Evolutionary conservation across 441 rosid species (phyloP).

Genomic region (Mallotus repandus): DNA sequence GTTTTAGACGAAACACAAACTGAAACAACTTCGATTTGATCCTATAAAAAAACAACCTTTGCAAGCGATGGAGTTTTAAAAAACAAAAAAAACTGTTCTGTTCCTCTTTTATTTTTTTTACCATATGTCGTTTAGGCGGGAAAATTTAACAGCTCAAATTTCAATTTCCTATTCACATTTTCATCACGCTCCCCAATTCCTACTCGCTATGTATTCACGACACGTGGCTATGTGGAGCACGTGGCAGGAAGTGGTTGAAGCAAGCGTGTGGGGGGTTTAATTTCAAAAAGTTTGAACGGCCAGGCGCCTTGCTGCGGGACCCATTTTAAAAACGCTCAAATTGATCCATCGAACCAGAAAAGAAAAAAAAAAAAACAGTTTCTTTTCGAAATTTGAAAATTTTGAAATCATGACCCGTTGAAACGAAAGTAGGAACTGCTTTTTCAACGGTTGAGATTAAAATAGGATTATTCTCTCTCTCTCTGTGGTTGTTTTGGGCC

Average conservation of each 20-base stretch:
- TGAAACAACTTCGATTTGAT: background rate
- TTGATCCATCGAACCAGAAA: background rate
- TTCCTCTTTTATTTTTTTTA: background rate
- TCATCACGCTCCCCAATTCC: background rate
- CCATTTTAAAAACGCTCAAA: background rate
- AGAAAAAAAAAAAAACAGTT: too few species aligned
- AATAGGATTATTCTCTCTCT: background rate
- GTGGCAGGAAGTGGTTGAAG: background rate
- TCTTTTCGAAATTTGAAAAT: slow-evolving; percentile 22
- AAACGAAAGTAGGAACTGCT: slow-evolving; percentile 13
- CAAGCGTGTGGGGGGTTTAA: too few species aligned
- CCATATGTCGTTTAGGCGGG: slow-evolving; percentile 27
- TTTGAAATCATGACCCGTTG: slow-evolving; percentile 29
- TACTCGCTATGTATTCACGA: background rate
- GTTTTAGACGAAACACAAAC: too few species aligned
- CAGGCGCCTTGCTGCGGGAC: slow-evolving; percentile 8
- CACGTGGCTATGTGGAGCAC: background rate
- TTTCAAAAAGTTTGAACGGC: slow-evolving; percentile 5
- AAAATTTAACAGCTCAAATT: slow-evolving; percentile 21
- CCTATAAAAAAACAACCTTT: background rate
- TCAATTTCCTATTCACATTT: background rate
- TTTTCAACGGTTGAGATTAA: slow-evolving; percentile 19
- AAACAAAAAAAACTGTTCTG: background rate
- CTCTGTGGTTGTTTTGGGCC: background rate
- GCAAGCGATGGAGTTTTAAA: too few species aligned